A percentile compares a stretch with the other conserved stretches of the same genome.
Evolutionary conservation across 371 early-diverging fungal species (phyloP).

Genomic region (Capniomyces stellatus): DNA sequence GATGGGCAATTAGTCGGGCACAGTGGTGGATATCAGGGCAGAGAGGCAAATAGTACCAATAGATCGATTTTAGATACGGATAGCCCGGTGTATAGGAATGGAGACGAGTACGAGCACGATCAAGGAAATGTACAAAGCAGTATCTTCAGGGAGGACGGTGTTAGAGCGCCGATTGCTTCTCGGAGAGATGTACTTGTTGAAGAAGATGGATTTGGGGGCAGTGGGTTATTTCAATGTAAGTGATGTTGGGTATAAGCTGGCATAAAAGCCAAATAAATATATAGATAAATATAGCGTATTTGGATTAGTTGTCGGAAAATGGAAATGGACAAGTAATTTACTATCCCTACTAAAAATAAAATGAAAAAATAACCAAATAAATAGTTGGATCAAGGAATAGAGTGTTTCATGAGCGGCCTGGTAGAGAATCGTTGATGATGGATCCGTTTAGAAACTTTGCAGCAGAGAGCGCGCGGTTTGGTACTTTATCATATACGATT

Average conservation of each 20-base stretch:
- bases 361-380: not conserved
- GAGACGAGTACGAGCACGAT: no score
- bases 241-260: no score
- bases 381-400: not conserved
- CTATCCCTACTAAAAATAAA: no score
- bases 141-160: conserved; percentile 8
- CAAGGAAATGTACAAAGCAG: not conserved
- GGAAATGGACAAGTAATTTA: no score
- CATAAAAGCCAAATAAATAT: no score
- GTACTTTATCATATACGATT: no score
- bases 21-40: no score
- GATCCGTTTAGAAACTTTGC: conserved; percentile 2
- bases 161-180: conserved; percentile 8
- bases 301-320: no score
- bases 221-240: not conserved
- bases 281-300: no score
- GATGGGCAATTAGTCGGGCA: conserved; percentile 28
- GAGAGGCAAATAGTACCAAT: no score
- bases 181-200: conserved; percentile 22
- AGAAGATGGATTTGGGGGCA: conserved; percentile 35
- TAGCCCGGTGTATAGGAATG: no score
- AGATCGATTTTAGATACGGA: no score
- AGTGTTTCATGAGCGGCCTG: not conserved
- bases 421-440: not conserved
- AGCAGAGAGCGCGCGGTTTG: not conserved